phyloP scores from a whole-genome alignment of 805 yeast genomes.

The Ogataea pini region DNA sequence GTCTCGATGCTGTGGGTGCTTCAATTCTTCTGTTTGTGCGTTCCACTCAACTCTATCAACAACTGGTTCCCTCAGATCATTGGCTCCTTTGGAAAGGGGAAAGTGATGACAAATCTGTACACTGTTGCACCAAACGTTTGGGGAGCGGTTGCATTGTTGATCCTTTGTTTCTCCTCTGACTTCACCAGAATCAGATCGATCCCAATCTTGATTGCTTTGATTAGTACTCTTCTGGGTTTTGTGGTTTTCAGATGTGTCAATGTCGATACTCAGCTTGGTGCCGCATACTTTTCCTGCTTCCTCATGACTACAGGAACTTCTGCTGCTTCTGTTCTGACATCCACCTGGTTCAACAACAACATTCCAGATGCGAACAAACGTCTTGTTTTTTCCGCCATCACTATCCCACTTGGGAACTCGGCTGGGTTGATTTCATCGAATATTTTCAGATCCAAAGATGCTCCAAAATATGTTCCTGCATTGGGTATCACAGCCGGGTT shows the following conservation, averaged over 20 bases:
- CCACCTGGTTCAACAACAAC: conserved; percentile 52
- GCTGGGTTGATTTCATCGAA: conserved; percentile 56
- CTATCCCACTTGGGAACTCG: conserved; percentile 55
- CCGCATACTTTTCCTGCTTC: conserved; percentile 22
- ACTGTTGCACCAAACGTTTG: conserved; percentile 49
- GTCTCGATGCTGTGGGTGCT: conserved; percentile 46
- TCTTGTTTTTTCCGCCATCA: conserved; percentile 47
- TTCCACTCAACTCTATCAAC: conserved; percentile 47
- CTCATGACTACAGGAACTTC: conserved; percentile 49
- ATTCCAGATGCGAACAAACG: conserved; percentile 47
- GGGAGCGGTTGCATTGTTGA: conserved; percentile 46
- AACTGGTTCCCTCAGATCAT: conserved; percentile 51
- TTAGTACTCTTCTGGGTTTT: conserved; percentile 45
- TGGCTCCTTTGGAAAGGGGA: conserved; percentile 39
- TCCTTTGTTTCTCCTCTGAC: conserved; percentile 44
- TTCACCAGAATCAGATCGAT: conserved; percentile 38
- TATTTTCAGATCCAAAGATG: conserved; percentile 51
- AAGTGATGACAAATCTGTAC: conserved; percentile 41
- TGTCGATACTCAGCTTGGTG: conserved; percentile 33
- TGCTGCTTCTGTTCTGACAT: conserved; percentile 48
- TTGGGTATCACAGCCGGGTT: conserved; percentile 47
- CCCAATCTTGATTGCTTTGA: conserved; percentile 41
- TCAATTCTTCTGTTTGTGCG: conserved; percentile 45
- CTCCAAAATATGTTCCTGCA: conserved; percentile 53
- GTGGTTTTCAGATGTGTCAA: conserved; percentile 48